phyloP scores from a whole-genome alignment of 441 rosid genomes.

The Kokia cookei region DNA sequence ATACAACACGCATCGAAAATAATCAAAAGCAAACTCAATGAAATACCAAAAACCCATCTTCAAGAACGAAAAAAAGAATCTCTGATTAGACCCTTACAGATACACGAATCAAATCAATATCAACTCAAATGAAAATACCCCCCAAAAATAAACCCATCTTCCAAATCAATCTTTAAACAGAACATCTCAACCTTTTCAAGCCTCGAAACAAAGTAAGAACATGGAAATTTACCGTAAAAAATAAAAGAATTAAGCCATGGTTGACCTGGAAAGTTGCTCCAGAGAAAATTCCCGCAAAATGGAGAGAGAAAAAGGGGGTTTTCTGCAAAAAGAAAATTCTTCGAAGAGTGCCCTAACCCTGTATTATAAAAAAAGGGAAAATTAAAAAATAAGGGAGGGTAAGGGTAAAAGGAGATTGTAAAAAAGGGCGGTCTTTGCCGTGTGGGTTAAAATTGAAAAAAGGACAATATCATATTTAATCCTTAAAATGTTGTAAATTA shows the following conservation, averaged over 20 bases:
- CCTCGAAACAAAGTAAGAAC: not conserved
- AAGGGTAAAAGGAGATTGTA: not conserved
- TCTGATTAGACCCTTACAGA: not conserved
- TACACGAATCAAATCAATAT: not conserved
- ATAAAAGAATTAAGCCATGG: slow-evolving; percentile 40
- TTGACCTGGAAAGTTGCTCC: slow-evolving; percentile 27
- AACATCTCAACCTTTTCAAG: not conserved
- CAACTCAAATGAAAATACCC: not conserved
- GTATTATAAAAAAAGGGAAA: not conserved
- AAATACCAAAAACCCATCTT: not conserved
- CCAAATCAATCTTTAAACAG: not conserved
- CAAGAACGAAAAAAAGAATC: too few relatives aligned
- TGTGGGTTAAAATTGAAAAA: too few relatives aligned
- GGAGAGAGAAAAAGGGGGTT: slow-evolving; percentile 5
- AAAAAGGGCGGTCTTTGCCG: too few relatives aligned
- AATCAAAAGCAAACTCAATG: not conserved
- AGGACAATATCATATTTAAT: too few relatives aligned
- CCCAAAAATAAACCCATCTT: not conserved
- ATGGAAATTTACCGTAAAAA: slow-evolving; percentile 26
- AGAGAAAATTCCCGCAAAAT: slow-evolving; percentile 11
- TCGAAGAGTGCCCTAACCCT: slow-evolving; percentile 44
- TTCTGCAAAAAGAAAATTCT: not conserved
- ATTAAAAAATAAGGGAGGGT: not conserved
- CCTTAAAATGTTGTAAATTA: too few relatives aligned
- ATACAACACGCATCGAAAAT: not conserved